Base-by-base conservation (phyloP, 1,284 basidiomycete genomes). In the Paramarasmius palmivorus region DNA sequence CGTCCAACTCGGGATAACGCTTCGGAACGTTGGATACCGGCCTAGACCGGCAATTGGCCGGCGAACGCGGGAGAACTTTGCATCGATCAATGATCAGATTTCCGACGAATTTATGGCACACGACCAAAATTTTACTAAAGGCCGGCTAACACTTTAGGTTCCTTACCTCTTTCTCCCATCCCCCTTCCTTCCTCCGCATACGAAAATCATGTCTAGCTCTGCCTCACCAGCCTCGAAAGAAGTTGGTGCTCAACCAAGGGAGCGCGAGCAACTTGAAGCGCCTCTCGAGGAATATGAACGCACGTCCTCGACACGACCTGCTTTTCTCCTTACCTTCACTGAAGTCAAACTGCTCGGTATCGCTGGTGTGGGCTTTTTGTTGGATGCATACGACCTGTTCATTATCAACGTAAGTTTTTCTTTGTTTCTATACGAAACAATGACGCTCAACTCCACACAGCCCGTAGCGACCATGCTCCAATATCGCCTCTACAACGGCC, bases 381-480 rank as follows among this genome's bases (percentile, higher is more conserved):
- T 25, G 23, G 40, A 40, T 34, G 86, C 86, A 2, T 89, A 90
- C 60, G 86, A 90, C 65, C 71, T 90, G 12, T 90, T 91, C 69
- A 84, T 90, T 57, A 90, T 91, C 70, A 90, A 90, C 68, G 29
- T 32, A 32, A 6, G 29, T 12, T 32, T 12, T 12, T 32, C 29
- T 12, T 32, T 32, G 7, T 32, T 12, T 32, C 29, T 12, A 32
- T 6, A 32, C 29, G 29, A 6, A 32, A 32, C 29, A 6, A 32
- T 6, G 7, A 6, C 29, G 29, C 7, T 32, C 29, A 32, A 6
- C 29, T 32, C n/a, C n/a, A n/a, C n/a, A 12, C 12, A 32, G 29
- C 85, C 88, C 45, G 86, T 89, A 15, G 72, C 86, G 4, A 86
- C 83, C 2, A 90, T 90, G 88, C 74, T 91, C 14, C 86, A 89